Evolutionary conservation across 2,329 filamentous ascomycete species (phyloP).

Genomic region (Exophiala viscosa): DNA sequence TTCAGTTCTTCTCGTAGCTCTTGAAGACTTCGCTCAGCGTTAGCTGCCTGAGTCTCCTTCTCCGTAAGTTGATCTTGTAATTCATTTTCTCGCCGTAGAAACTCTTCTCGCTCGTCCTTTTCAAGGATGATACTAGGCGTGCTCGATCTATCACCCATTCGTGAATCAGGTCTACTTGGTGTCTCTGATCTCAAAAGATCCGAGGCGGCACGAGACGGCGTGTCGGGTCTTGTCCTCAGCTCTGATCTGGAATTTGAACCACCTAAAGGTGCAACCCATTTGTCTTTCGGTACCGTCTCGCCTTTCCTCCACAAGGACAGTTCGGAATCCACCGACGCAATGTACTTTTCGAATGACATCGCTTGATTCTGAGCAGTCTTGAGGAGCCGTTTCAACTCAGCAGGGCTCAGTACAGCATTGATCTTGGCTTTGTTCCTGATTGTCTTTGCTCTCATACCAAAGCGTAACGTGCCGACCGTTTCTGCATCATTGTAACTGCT

Average conservation of each 20-base stretch:
- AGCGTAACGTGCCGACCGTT: conserved; percentile 85
- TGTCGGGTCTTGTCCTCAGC: conserved; percentile 49
- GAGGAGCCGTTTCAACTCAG: conserved; percentile 88
- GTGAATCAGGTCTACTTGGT: conserved; percentile 58
- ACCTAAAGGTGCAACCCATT: conserved; percentile 68
- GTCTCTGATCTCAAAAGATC: conserved; percentile 50
- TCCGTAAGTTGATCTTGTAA: conserved; percentile 94
- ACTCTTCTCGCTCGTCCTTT: conserved; percentile 96
- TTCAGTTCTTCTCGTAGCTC: conserved; percentile 82
- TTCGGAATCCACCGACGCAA: conserved; percentile 77
- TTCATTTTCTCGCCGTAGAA: conserved; percentile 90
- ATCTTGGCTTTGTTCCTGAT: conserved; percentile 99
- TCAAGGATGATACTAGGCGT: conserved; percentile 86
- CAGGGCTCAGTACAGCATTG: conserved; percentile 93
- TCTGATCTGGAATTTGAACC: conserved; percentile 42
- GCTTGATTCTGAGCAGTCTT: conserved; percentile 89
- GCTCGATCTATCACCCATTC: conserved; percentile 73
- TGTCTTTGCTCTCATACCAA: conserved; percentile 92
- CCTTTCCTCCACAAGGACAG: conserved; percentile 83
- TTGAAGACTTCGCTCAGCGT: conserved; percentile 73
- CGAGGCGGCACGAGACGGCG: conserved; percentile 53
- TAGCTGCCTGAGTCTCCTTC: conserved; percentile 76
- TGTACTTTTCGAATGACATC: conserved; percentile 82
- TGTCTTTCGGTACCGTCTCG: conserved; percentile 82
- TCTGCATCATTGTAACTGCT: conserved; percentile 97